Evolutionary conservation across 176 grass and related monocot species (phyloP), one percentile per base, ranked within the genome.

Genomic region (Neostapfia colusana): DNA sequence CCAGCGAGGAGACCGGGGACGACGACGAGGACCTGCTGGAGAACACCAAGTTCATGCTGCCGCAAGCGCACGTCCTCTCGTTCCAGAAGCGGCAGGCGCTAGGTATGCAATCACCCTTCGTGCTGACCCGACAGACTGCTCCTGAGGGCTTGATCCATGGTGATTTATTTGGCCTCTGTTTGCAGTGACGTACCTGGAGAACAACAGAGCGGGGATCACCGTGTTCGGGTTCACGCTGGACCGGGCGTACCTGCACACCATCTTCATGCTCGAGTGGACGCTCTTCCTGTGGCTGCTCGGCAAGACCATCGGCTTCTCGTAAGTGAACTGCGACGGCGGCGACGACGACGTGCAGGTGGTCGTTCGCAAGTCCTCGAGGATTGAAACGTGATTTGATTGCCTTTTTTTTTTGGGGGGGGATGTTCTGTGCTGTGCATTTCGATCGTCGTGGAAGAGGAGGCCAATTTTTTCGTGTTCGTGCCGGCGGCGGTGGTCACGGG

Each of bases 1-100:
- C 42, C 65, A 45, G 77, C 36, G 87, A 90, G 25, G 91, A 97
- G 20, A 83, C 83, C 37, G 85, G 79, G 10, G 90, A 97, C 31
- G 90, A 91, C 4, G 93, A 97, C 43, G 90, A 91, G 6, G 93
- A 97, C 43, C 50, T 79, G 25, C 80, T 99, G 50, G 91, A 95
- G 77, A 85, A 89, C 73, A 92, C 84, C 28, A 90, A 79, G 65
- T 69, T 95, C 36, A 17, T 85, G 15, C 53, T 36, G 55, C 80
- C 86, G 0, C 25, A 85, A 0, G 74, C 79, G 0, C 61, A 77
- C 38, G 89, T 90, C 46, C 86, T 99, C 61, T 88, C 86, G 18
- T 99, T 99, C 80, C 95, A 99, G 28, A 99, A 99, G 54, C 85
- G 95, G 48, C 95, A 99, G 75, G 95, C 95, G 8, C 73, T 99